Base-by-base conservation (phyloP, 495 filamentous ascomycete genomes). In the Filosporella fistucella region DNA sequence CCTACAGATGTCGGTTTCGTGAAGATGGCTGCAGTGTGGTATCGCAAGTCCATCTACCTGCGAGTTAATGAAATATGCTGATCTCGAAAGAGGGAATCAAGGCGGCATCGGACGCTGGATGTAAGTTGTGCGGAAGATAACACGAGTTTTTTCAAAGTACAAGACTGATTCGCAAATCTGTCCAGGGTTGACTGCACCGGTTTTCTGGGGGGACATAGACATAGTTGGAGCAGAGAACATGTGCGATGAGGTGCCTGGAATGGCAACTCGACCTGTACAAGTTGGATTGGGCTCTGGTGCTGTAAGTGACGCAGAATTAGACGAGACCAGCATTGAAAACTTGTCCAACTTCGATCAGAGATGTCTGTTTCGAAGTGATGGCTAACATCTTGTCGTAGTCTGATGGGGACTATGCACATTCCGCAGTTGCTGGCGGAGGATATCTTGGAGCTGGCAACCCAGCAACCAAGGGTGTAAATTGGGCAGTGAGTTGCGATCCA, bases 21-120 rank as follows among this genome's bases (percentile, higher is more conserved):
- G 16, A 42, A 42, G 24, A 42, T 42, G 38, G 38, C 38, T 9
- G 16, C 38, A 12, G 38, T 42, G 21, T 42, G 12, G 16, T 42
- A 42, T 20, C 16, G 38, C 24, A 25, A 22, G 38, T 25, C 16
- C 5, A 6, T n/a, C 17, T 9, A 7, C 28, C 8, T 30, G 8
- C 8, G n/a, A 30, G 8, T 30, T 30, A n/a, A 8, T 30, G n/a
- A 8, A 30, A 30, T n/a, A n/a, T n/a, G n/a, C n/a, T n/a, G n/a
- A n/a, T n/a, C n/a, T n/a, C n/a, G n/a, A n/a, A n/a, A n/a, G n/a
- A n/a, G n/a, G n/a, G n/a, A n/a, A n/a, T n/a, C n/a, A n/a, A n/a
- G n/a, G n/a, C n/a, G n/a, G n/a, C n/a, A n/a, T n/a, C n/a, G n/a
- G n/a, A n/a, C n/a, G n/a, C n/a, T n/a, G n/a, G n/a, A n/a, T n/a